Evolutionary conservation across 768 basidiomycete species (phyloP).

Genomic region (Phanerochaete sordida): DNA sequence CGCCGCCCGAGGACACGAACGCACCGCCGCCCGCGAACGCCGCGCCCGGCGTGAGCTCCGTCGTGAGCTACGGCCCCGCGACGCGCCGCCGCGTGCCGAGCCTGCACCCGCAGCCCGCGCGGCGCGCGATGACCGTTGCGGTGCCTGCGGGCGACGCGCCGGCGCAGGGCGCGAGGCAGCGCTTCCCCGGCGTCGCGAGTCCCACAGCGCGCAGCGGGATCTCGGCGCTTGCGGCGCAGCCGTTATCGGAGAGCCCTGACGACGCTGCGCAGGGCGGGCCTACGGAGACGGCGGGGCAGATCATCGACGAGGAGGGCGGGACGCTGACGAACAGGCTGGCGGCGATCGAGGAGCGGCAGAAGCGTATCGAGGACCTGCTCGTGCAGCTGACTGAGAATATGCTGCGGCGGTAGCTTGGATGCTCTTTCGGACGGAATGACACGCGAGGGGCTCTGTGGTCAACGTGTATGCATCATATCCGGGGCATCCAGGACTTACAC

Average conservation of each 20-base stretch:
- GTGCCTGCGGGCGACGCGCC: neutral
- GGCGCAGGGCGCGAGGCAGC: constrained; percentile 6
- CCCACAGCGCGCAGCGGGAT: constrained; percentile 3
- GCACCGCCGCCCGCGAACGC: constrained; percentile 12
- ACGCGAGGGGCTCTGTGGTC: neutral
- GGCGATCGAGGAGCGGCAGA: constrained; percentile 41
- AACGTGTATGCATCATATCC: neutral
- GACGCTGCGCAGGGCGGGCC: constrained; percentile 9
- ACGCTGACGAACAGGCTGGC: constrained; percentile 34
- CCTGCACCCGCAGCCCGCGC: constrained; percentile 1
- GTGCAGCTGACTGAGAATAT: constrained; percentile 23
- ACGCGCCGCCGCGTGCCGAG: constrained; percentile 38
- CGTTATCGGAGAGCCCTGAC: constrained; percentile 25
- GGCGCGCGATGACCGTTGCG: constrained; percentile 19
- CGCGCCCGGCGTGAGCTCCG: constrained; percentile 16
- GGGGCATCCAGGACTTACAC: neutral
- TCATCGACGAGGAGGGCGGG: constrained; percentile 23
- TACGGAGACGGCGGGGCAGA: constrained; percentile 25
- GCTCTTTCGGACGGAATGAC: neutral
- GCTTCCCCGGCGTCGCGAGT: constrained; percentile 15
- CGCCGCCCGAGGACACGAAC: neutral
- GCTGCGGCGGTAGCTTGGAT: neutral
- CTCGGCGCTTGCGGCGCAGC: constrained; percentile 6
- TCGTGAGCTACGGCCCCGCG: constrained; percentile 35
- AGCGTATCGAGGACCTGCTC: constrained; percentile 47